Evolutionary conservation across 2,329 filamentous ascomycete genomes (phyloP).

Genomic region (Trichoderma breve): DNA sequence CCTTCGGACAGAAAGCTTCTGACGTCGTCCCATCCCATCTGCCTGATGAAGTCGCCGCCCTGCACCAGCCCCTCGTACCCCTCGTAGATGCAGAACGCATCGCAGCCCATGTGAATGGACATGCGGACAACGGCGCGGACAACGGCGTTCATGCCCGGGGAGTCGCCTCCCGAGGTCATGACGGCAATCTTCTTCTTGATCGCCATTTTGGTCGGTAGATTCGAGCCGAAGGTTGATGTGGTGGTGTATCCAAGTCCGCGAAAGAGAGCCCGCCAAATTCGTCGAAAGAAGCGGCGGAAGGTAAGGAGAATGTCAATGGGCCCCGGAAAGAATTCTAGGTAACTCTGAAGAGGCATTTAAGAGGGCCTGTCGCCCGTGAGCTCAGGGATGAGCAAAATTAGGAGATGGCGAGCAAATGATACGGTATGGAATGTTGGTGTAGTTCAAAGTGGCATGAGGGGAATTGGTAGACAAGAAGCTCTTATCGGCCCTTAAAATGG

Average conservation of each 20-base stretch:
- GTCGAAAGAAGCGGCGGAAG: constrained; percentile 30
- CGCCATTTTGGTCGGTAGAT: constrained; percentile 38
- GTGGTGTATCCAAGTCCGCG: constrained; percentile 8
- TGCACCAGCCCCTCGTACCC: constrained; percentile 94
- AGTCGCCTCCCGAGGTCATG: constrained; percentile 93
- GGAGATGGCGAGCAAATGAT: not conserved
- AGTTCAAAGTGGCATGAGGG: constrained; percentile 15
- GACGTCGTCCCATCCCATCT: constrained; percentile 90
- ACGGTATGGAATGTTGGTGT: constrained; percentile 10
- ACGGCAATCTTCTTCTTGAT: constrained; percentile 72
- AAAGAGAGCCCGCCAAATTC: constrained; percentile 29
- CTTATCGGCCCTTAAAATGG: constrained; percentile 18
- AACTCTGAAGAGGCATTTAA: constrained; percentile 30
- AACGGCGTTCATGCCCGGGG: constrained; percentile 90
- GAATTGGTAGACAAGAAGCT: constrained; percentile 19
- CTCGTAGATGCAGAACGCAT: constrained; percentile 81
- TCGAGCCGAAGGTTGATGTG: constrained; percentile 20
- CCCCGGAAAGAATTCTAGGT: constrained; percentile 31
- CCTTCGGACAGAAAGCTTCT: constrained; percentile 92
- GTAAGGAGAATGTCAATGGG: constrained; percentile 33
- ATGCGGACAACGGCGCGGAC: constrained; percentile 89
- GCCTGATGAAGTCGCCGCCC: constrained; percentile 81
- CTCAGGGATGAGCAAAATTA: constrained; percentile 10
- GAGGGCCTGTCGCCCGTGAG: constrained; percentile 12
- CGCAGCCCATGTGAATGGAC: constrained; percentile 79